Conservation (phyloP, 768 basidiomycete genomes). For the Tricholoma matsutake region DNA sequence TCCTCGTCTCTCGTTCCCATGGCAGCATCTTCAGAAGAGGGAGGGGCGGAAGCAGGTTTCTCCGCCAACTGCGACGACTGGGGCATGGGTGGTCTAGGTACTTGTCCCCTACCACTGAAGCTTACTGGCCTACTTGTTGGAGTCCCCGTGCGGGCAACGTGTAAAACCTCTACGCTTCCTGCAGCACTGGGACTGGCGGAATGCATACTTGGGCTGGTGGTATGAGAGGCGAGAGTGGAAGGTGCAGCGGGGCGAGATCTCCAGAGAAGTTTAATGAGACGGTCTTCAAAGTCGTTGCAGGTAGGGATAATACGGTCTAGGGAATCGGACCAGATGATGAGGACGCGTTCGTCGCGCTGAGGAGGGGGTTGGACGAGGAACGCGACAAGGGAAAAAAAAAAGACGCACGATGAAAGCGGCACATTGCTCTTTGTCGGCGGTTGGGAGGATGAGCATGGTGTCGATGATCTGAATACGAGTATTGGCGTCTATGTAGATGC, state of each 20-base stretch:
- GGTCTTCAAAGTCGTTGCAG: slow-evolving; percentile 71
- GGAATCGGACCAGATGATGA: slow-evolving; percentile 83
- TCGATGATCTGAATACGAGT: slow-evolving; percentile 86
- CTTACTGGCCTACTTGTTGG: background rate
- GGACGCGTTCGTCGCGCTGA: slow-evolving; percentile 78
- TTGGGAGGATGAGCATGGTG: slow-evolving; percentile 71
- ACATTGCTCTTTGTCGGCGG: slow-evolving; percentile 82
- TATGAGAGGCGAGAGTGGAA: slow-evolving; percentile 13
- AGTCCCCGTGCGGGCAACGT: background rate
- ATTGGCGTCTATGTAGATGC: slow-evolving; percentile 72
- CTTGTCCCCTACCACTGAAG: background rate
- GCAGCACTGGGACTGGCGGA: slow-evolving; percentile 17
- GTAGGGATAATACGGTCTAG: slow-evolving; percentile 75
- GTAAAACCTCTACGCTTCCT: slow-evolving; percentile 24
- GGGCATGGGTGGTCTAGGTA: background rate
- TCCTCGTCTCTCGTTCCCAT: slow-evolving; percentile 12
- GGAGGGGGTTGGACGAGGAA: too few species aligned
- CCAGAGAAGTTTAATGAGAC: slow-evolving; percentile 83
- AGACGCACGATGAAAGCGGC: slow-evolving; percentile 80
- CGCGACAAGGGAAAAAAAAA: background rate
- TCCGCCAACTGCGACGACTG: background rate
- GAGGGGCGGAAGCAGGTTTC: background rate
- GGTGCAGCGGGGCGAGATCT: slow-evolving; percentile 39
- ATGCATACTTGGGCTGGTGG: slow-evolving; percentile 26
- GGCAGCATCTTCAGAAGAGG: slow-evolving; percentile 3